phyloP scores from a whole-genome alignment of 352 stramenopile genomes.

The Phytophthora pistaciae region DNA sequence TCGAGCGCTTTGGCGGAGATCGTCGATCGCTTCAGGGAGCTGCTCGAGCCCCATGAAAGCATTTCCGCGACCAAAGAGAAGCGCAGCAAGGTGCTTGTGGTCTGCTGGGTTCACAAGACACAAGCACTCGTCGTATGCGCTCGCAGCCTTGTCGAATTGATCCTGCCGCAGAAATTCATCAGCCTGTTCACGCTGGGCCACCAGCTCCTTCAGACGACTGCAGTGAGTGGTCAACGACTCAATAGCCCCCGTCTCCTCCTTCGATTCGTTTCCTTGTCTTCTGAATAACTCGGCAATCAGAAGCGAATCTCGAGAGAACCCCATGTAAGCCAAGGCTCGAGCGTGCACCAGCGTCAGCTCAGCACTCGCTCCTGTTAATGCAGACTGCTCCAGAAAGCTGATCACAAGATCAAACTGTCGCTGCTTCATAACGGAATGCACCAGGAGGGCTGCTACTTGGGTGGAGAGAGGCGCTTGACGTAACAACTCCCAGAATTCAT shows the following conservation, averaged over 20 bases:
- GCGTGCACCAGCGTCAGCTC: conserved; percentile 37
- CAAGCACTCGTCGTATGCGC: conserved; percentile 34
- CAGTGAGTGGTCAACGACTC: conserved; percentile 18
- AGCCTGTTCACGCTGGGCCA: conserved; percentile 24
- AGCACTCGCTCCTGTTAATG: conserved; percentile 17
- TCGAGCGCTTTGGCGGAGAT: conserved; percentile 26
- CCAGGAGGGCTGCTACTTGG: conserved; percentile 21
- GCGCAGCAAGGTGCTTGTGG: conserved; percentile 19
- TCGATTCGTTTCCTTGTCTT: neutral
- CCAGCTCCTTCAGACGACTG: conserved; percentile 16
- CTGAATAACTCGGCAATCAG: conserved; percentile 7
- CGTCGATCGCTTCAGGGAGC: conserved; percentile 17
- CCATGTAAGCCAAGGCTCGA: conserved; percentile 26
- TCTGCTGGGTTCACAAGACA: conserved; percentile 14
- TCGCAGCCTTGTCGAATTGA: conserved; percentile 22
- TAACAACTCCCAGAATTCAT: conserved; percentile 29
- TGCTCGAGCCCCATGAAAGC: conserved; percentile 25
- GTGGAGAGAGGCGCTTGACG: conserved; percentile 34
- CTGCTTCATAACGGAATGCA: conserved; percentile 27
- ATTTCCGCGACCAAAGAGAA: conserved; percentile 37
- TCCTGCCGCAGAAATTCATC: conserved; percentile 25
- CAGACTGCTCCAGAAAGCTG: conserved; percentile 24
- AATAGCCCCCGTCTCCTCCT: neutral
- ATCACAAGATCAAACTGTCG: conserved; percentile 26
- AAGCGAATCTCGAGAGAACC: conserved; percentile 36